Base-by-base conservation (phyloP, 345 rosid genomes). In the Carallia pectinifolia region DNA sequence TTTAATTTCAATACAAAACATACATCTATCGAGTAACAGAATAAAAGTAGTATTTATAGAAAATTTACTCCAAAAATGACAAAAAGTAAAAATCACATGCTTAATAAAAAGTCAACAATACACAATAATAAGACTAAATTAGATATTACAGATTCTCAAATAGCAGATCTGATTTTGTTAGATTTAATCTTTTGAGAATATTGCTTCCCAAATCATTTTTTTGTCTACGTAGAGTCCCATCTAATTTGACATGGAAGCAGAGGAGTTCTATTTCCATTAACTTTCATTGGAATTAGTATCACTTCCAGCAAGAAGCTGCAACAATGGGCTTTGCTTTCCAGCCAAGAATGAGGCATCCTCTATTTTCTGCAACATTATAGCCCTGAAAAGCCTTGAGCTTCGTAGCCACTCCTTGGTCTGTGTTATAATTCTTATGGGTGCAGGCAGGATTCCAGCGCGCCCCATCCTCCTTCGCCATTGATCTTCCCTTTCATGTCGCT, bases 261-360 rank as follows among this genome's bases (percentile, higher is more conserved):
- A 54, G 29, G 58, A 23, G 1, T 2, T 18, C 19, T n/a, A 54
- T n/a, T 18, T 27, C 19, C 58, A 54, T 19, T 54, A 18, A 54
- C 10, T 27, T 54, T 54, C 29, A 7, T 29, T 54, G 30, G 16
- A 54, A 30, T 34, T 58, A 74, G 64, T 66, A 31, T 73, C 85
- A 86, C 71, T 83, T 85, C 92, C 91, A 83, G 59, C 88, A 81
- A 64, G 84, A 85, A 72, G 81, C 81, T 61, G 89, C 85, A 72
- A 79, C 16, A 36, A 87, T 82, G 36, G 89, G 84, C 72, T 77
- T 85, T 53, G 83, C 74, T 72, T 83, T 82, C 92, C 89, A 82
- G 5, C 89, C 88, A 50, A 85, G 88, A 81, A 81, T 70, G 78
- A 84, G 66, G 69, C 88, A 79, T 39, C 85, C 88, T 75, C 79